Evolutionary conservation across 768 basidiomycete genomes (phyloP), one percentile per base, ranked within the genome.

Genomic region (Boletus sp.): DNA sequence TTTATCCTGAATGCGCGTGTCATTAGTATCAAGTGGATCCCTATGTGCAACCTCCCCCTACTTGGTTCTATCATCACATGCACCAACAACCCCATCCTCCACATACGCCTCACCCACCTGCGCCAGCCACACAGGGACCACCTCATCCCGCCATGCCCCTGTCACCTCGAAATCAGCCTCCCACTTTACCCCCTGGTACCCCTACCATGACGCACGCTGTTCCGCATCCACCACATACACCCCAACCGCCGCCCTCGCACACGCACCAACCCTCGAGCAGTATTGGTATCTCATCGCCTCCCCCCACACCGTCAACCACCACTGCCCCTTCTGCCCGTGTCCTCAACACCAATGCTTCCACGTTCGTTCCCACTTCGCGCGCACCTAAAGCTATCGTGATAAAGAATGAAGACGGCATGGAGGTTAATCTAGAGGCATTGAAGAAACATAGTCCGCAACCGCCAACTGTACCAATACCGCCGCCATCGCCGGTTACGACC

Each of bases 121-220:
- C 73, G 1, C 64, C 67, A 21, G 63, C 69, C n/a, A 64, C 73
- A 53, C 75, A 73, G 46, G 64, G 72, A 30, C 77, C 76, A 27
- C 77, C 76, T 45, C 78, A 82, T 60, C 58, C 73, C 32, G 72
- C 72, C 48, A 80, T 85, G 70, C 77, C 86, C 5, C 81, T 90
- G 76, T 89, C 88, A 15, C 87, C 88, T 35, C 82, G 86, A 58
- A 83, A 79, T 62, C 80, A 77, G 33, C 76, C 79, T 46, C 75
- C 74, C 13, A 72, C 63, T 46, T 63, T 87, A 17, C 84, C 82
- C 5, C 83, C 87, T 13, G 82, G 81, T 30, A 90, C 88, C 1
- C 87, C 89, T n/a, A 87, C 84, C 2, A 74, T 81, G 51, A 51
- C 81, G 3, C 87, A 85, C 53, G 79, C 87, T 17, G 67, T 79